Base-by-base conservation (phyloP, 2,329 filamentous ascomycete species). In the Sporothrix pallida region DNA sequence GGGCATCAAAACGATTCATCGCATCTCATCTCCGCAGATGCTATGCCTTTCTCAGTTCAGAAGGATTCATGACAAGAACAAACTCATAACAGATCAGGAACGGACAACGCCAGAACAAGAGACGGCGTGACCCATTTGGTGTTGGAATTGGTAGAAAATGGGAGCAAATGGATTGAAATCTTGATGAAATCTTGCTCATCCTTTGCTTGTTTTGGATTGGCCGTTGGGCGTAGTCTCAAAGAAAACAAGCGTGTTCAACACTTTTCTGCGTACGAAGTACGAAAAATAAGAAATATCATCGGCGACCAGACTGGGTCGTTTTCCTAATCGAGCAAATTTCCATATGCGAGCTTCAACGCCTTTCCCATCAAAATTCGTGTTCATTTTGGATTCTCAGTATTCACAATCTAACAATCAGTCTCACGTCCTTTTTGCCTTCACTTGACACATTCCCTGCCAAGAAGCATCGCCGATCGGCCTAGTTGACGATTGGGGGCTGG, bases 401-500 rank as follows among this genome's bases (percentile, higher is more conserved):
- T 12, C 13, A 62, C 7, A 44, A 26, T 26, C 23, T 26, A 26
- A 26, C 23, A 26, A 26, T 26, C 23, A 26, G 23, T 26, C 13
- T 13, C 8, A n/a, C 58, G 31, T 12, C 56, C 23, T 56, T 26
- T 17, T 12, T 23, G 7, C 9, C 48, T 15, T 31, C 56, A 10
- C 56, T 17, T 26, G 23, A 26, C 23, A 26, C 23, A 26, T 17
- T 42, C 9, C 15, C 13, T 42, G 4, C 17, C 58, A 42, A n/a
- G 58, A 42, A 15, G 13, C 13, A 62, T 62, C 31, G 12, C 7
- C 26, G 58, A 62, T 62, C 58, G 26, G 23, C 9, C 58, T n/a
- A 62, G 26, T n/a, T 37, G 58, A 26, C 58, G 42, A 26, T 62
- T 62, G 58, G 58, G 58, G 58, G 58, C 26, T 62, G 58, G 58